Percentiles rank a stretch among this genome's conserved stretches.
Evolutionary conservation across 192 early-diverging fungal genomes (phyloP).

Genomic region (Diversispora epigaea): DNA sequence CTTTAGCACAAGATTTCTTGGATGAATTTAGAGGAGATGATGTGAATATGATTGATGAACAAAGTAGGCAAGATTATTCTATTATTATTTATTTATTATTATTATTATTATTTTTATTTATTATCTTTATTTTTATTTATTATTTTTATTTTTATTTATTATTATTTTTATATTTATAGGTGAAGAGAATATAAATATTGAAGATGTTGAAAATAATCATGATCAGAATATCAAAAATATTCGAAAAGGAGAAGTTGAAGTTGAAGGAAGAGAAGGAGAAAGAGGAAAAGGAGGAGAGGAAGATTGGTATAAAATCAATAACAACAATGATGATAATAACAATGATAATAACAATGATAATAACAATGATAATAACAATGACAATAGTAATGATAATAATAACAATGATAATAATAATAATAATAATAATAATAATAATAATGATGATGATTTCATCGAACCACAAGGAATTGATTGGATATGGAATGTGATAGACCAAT

Average conservation of each 20-base stretch:
- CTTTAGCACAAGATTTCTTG: conserved; percentile 33
- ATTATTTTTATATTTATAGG: neutral
- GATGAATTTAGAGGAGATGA: conserved; percentile 32
- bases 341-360: neutral
- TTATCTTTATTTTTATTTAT: conserved; percentile 1
- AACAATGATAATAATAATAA: neutral
- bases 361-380: neutral
- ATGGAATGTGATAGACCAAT: conserved; percentile 40
- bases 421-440: neutral
- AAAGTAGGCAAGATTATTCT: neutral
- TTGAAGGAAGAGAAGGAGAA: no score
- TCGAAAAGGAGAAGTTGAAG: no score
- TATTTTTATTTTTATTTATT: neutral
- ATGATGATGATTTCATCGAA: conserved; percentile 14
- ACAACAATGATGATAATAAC: no score
- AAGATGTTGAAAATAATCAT: neutral
- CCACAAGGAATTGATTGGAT: conserved; percentile 45
- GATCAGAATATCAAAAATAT: neutral
- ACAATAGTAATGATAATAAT: conserved; percentile 6
- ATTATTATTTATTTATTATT: neutral
- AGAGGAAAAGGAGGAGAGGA: no score
- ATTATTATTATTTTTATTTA: neutral
- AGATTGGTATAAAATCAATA: no score
- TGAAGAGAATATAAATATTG: neutral
- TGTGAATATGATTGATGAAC: neutral